Evolutionary conservation across 139 green algal species (phyloP), one percentile per base, ranked within the genome.

Genomic region (Auxenochlorella pyrenoidosa): DNA sequence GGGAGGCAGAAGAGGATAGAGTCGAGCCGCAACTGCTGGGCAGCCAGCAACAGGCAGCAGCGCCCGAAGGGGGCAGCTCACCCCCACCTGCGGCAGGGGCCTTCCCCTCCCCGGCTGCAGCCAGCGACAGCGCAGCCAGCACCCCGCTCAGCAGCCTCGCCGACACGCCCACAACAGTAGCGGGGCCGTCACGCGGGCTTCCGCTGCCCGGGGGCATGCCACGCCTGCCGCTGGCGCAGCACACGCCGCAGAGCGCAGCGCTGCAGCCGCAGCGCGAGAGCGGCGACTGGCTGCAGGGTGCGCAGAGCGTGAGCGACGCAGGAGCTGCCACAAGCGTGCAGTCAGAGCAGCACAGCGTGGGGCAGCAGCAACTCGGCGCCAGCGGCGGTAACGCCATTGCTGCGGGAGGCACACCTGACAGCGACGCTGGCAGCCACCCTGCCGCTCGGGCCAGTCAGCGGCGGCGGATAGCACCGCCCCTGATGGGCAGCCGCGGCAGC

Each of bases 181-280:
- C 40, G 24, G 70, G 16, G 15, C 34, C 54, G 54, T 43, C 13
- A 1, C 43, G 43, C 4, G 82, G 82, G 15, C 32, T 78, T 66
- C 44, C 82, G 21, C 82, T 86, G 65, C 82, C 82, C 0, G 82
- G 44, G 16, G 32, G 66, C n/a, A 54, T 86, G 43, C 82, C 82
- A 0, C 82, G 82, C 43, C 78, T 86, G 3, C 66, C 19, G 44
- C 66, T 79, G 82, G 36, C 1, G 73, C 77, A 83, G 47, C n/a
- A 58, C 66, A 90, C 24, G 82, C 88, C 71, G 24, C 88, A 26
- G 84, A 90, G 58, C 76, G 59, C 89, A 44, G 89, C 93, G 88
- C 82, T 95, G 63, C 80, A 85, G 80, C 60, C 80, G 59, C 60
- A 75, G 80, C 60, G 38, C 28, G 80, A 77, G 34, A 77, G 43